Conservation (phyloP, 2,329 filamentous ascomycete genomes). For the Stenocarpella maydis region DNA sequence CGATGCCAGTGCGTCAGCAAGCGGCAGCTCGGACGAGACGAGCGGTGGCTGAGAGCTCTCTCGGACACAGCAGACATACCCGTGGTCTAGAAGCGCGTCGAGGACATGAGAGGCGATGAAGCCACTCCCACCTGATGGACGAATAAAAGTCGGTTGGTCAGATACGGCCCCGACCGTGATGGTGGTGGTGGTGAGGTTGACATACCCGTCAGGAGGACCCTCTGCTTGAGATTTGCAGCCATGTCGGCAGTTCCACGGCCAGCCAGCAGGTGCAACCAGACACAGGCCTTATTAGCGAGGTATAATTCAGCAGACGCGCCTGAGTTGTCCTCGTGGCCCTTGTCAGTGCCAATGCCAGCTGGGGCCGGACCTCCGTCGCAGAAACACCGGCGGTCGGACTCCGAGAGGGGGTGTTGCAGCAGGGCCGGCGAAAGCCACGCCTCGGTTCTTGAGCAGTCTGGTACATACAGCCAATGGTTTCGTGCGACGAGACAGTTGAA, state of each 20-base stretch:
- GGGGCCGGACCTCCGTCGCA: conserved; percentile 15
- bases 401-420: neutral
- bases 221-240: conserved; percentile 30
- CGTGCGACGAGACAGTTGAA: too few species aligned
- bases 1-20: conserved; percentile 47
- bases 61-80: conserved; percentile 40
- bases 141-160: neutral
- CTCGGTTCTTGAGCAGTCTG: too few species aligned
- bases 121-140: conserved; percentile 53
- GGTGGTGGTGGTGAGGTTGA: neutral
- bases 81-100: conserved; percentile 53
- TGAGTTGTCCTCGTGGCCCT: too few species aligned
- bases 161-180: too few species aligned
- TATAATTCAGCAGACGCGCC: neutral
- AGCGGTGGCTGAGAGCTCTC: neutral
- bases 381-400: conserved; percentile 9
- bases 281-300: too few species aligned
- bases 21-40: too few species aligned
- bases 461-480: neutral
- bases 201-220: conserved; percentile 41
- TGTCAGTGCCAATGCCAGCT: too few species aligned
- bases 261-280: too few species aligned
- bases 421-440: neutral
- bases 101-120: conserved; percentile 64
- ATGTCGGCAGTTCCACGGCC: too few species aligned